Evolutionary conservation across 306 rosid species (phyloP).

Genomic region (Pterocarpus macrocarpus): DNA sequence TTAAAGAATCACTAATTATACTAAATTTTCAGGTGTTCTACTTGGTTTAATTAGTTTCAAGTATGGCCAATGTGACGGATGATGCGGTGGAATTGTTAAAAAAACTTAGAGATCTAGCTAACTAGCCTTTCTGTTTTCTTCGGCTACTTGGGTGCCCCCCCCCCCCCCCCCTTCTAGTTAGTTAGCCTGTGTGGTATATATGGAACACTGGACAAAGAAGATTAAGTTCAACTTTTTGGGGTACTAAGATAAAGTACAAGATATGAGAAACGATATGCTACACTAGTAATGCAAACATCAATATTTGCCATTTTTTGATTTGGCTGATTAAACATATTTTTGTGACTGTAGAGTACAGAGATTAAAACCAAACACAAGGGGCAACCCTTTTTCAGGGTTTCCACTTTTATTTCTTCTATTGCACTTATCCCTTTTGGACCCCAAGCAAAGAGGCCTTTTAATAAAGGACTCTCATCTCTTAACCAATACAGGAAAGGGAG

Average conservation of each 20-base stretch:
- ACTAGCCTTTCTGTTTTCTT: too few species aligned
- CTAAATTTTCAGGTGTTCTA: slow-evolving; percentile 11
- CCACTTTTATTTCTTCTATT: slow-evolving; percentile 44
- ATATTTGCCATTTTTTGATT: slow-evolving; percentile 18
- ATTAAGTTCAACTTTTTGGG: slow-evolving; percentile 39
- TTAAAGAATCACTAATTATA: too few species aligned
- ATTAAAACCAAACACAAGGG: slow-evolving; percentile 36
- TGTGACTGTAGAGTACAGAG: slow-evolving; percentile 37
- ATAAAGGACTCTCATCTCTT: slow-evolving; percentile 62
- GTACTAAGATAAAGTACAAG: slow-evolving; percentile 32
- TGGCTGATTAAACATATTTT: slow-evolving; percentile 41
- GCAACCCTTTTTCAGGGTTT: slow-evolving; percentile 49
- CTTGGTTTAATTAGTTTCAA: background rate
- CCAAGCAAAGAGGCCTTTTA: slow-evolving; percentile 52
- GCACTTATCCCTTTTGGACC: slow-evolving; percentile 67
- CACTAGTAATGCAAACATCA: slow-evolving; percentile 19
- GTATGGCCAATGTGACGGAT: background rate
- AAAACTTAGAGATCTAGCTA: background rate
- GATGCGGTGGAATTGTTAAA: background rate
- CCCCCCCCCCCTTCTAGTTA: too few species aligned
- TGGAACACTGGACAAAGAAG: slow-evolving; percentile 21
- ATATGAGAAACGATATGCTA: slow-evolving; percentile 21
- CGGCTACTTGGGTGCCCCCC: background rate
- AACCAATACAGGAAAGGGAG: slow-evolving; percentile 63
- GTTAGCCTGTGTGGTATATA: background rate